phyloP scores from a whole-genome alignment of 257 asterid species.

The Ehretia macrophylla region DNA sequence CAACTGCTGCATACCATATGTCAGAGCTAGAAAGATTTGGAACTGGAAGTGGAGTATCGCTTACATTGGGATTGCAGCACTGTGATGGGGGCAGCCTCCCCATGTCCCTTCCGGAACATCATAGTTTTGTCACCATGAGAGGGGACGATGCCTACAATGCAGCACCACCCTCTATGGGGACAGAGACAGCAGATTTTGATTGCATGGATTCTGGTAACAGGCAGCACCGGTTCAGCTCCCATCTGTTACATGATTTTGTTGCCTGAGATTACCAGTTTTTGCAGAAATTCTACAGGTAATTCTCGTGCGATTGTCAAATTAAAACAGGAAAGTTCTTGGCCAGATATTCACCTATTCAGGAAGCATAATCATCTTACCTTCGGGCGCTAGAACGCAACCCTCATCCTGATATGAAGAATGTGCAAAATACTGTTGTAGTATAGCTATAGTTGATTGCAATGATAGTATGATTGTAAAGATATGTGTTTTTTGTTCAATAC shows the following conservation, averaged over 20 bases:
- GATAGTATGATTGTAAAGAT: background rate
- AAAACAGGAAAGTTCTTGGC: too few species aligned
- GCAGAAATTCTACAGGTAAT: background rate
- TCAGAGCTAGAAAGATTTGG: constrained; percentile 61
- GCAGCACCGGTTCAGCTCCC: constrained; percentile 45
- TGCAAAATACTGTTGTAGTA: too few species aligned
- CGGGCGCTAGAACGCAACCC: too few species aligned
- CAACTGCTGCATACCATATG: constrained; percentile 30
- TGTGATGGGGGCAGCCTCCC: constrained; percentile 46
- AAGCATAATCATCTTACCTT: too few species aligned
- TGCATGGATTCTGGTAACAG: constrained; percentile 49
- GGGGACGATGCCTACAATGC: constrained; percentile 35
- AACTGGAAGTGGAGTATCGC: constrained; percentile 47
- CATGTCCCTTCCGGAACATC: constrained; percentile 21
- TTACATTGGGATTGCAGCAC: constrained; percentile 72
- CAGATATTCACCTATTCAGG: too few species aligned
- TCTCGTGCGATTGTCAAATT: too few species aligned
- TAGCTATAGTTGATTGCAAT: background rate
- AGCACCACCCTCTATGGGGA: constrained; percentile 37
- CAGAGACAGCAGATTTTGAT: constrained; percentile 44
- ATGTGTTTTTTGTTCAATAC: background rate
- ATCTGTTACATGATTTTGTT: constrained; percentile 42
- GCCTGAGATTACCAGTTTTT: constrained; percentile 12
- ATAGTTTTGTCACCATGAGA: constrained; percentile 26
- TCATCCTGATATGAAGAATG: too few species aligned